phyloP scores from a whole-genome alignment of 148 eudicot genomes.

The Heliamphora exappendiculata region DNA sequence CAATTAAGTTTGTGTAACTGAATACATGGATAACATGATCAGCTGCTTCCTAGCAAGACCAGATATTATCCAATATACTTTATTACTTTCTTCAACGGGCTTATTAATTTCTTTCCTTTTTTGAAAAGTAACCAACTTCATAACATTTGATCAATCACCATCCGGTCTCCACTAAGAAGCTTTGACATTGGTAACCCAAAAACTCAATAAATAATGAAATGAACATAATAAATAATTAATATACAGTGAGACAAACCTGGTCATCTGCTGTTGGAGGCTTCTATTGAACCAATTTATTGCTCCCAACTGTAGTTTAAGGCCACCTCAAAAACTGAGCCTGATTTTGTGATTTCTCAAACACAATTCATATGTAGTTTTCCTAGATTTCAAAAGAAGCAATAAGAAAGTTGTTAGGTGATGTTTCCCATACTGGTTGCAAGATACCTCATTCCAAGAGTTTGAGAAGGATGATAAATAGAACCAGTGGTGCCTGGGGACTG shows the following conservation, averaged over 20 bases:
- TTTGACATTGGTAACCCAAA: background rate
- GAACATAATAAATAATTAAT: background rate
- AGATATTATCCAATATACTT: background rate
- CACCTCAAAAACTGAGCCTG: background rate
- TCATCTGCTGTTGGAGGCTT: background rate
- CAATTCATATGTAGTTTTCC: background rate
- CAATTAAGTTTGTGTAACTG: background rate
- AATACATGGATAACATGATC: background rate
- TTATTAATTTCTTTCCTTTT: background rate
- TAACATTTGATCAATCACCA: background rate
- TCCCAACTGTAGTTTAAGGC: background rate
- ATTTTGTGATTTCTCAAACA: background rate
- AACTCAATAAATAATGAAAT: background rate
- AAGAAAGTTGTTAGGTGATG: background rate
- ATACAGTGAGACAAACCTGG: background rate
- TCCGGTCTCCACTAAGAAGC: constrained; percentile 5
- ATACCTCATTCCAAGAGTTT: background rate
- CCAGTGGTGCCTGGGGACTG: background rate
- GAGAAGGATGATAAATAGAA: background rate
- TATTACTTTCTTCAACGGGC: background rate
- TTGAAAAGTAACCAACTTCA: background rate
- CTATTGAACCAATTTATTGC: background rate
- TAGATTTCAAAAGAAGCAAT: background rate
- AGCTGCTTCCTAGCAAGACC: background rate
- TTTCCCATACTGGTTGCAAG: background rate